Conservation (phyloP, 2,329 filamentous ascomycete species). For the Knufia petricola region DNA sequence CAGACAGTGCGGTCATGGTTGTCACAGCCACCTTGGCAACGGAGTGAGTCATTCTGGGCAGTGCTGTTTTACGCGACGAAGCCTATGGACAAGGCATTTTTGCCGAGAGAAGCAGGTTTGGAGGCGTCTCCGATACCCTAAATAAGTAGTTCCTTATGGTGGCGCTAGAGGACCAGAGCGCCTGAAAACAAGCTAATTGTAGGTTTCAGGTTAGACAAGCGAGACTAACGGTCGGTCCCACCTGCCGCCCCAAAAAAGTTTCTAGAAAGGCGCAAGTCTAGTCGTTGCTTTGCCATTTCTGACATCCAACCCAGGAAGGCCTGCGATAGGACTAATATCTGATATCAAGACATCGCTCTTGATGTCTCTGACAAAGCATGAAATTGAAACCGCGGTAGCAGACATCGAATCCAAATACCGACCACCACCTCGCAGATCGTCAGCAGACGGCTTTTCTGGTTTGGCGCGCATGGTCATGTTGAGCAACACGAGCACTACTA, state of each 20-base stretch:
- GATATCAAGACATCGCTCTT: constrained; percentile 1
- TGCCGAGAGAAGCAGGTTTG: too few relatives aligned
- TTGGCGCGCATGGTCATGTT: constrained; percentile 9
- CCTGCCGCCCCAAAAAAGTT: too few relatives aligned
- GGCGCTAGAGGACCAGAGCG: too few relatives aligned
- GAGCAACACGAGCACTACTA: constrained; percentile 6
- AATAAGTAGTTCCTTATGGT: too few relatives aligned
- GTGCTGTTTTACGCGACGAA: too few relatives aligned
- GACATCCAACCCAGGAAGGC: background rate
- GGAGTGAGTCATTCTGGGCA: too few relatives aligned
- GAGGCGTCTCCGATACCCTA: too few relatives aligned
- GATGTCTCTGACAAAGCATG: constrained; percentile 5
- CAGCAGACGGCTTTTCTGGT: constrained; percentile 3
- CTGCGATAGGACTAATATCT: background rate
- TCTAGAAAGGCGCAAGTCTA: too few relatives aligned
- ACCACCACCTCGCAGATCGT: background rate
- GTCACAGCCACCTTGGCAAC: too few relatives aligned
- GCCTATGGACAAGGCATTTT: too few relatives aligned
- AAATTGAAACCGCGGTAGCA: background rate
- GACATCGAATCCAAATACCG: constrained; percentile 5
- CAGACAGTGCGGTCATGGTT: too few relatives aligned
- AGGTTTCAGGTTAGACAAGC: background rate
- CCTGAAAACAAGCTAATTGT: background rate
- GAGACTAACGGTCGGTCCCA: too few relatives aligned
- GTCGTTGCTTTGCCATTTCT: background rate